Base-by-base conservation (phyloP, 768 basidiomycete genomes). In the Lactarius akahatsu region DNA sequence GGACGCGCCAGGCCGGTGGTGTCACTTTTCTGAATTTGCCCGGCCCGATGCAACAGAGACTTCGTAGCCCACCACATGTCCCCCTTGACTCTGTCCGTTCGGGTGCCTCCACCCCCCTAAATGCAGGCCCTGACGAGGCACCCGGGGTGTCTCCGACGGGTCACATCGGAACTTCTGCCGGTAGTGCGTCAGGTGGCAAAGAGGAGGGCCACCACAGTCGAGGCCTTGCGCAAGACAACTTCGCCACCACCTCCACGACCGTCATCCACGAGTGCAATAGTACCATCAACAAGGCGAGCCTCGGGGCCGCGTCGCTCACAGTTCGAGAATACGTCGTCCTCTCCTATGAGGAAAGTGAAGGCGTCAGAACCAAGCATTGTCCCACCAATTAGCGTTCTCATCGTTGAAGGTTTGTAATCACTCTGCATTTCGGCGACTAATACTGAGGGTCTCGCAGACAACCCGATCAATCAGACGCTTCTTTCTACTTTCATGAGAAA, bases 401-500 rank as follows among this genome's bases (percentile, higher is more conserved):
- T 99, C 72, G 97, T 98, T 45, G 97, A 99, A 76, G 96, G 96
- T 94, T 70, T 68, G 89, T 80, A 20, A 9, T 26, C 13, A 57
- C 13, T 15, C 20, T 18, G 18, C 54, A 13, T 43, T 59, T n/a
- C 18, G 20, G 23, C 8, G 11, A 36, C 20, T 16, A 11, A 23
- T 10, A 16, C 55, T 59, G 47, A 64, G 28, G 23, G 32, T 20
- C 30, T 36, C 7, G 15, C 67, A 98, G 97, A 99, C 78, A 99
- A 99, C 75, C 92, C 94, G 7, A 98, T 99, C 80, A 98, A 99
- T 74, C 96, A 96, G 74, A 96, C 92, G 32, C 97, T 98, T 75
- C 80, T 98, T 61, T 92, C 92, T n/a, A 96, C 93, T 41, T 98
- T 97, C 74, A 92, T 98, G 92, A 89, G 86, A 73, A 92, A 90